Conservation (phyloP, 1,284 basidiomycete species). For the Vanrija pseudolonga region DNA sequence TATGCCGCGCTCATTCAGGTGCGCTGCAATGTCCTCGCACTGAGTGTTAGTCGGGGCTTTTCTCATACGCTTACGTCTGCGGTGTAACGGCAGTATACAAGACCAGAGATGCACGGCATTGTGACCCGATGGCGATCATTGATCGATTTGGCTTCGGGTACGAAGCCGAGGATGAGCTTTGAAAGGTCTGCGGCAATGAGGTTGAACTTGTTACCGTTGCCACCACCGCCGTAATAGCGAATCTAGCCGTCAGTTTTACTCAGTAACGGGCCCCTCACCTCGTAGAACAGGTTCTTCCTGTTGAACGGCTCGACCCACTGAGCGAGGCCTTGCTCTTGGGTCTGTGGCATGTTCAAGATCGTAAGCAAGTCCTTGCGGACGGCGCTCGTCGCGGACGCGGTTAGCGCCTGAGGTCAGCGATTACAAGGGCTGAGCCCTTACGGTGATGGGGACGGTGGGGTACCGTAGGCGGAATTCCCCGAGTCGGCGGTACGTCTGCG, state of each 20-base stretch:
- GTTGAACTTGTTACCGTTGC: background rate
- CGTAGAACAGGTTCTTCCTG: slow-evolving; percentile 73
- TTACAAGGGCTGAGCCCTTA: slow-evolving; percentile 33
- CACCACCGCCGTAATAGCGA: slow-evolving; percentile 4
- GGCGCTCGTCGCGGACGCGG: slow-evolving; percentile 52
- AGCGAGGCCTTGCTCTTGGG: slow-evolving; percentile 53
- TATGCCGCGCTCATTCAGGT: slow-evolving; percentile 63
- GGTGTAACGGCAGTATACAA: slow-evolving; percentile 68
- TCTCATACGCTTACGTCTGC: slow-evolving; percentile 24
- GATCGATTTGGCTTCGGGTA: slow-evolving; percentile 19
- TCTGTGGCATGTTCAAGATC: slow-evolving; percentile 57
- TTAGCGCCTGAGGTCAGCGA: slow-evolving; percentile 37
- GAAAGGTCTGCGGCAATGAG: slow-evolving; percentile 54
- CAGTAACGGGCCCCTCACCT: slow-evolving; percentile 50
- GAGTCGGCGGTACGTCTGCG: slow-evolving; percentile 63
- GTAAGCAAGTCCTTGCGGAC: slow-evolving; percentile 68
- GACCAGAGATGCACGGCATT: slow-evolving; percentile 61
- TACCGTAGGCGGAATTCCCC: slow-evolving; percentile 67
- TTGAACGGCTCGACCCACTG: slow-evolving; percentile 74
- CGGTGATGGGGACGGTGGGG: slow-evolving; percentile 73
- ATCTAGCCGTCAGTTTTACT: background rate
- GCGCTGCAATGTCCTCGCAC: slow-evolving; percentile 53
- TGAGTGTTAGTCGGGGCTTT: background rate
- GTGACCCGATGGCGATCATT: slow-evolving; percentile 25
- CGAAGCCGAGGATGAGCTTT: slow-evolving; percentile 57